phyloP scores from a whole-genome alignment of 148 eudicot species.

The Camellia granthamiana region DNA sequence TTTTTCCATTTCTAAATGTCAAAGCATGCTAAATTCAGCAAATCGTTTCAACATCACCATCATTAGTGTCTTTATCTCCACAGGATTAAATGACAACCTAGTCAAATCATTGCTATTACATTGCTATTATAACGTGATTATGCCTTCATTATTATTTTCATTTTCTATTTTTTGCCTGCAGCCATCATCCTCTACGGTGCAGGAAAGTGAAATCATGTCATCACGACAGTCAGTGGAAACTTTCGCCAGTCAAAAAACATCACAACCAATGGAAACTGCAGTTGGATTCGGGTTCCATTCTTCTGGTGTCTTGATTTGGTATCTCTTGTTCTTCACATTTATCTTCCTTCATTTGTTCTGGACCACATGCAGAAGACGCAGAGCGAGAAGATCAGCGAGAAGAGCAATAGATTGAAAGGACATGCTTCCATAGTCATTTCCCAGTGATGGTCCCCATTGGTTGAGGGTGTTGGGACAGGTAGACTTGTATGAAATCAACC shows the following conservation, averaged over 20 bases:
- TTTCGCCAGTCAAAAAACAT: not conserved
- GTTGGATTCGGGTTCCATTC: not conserved
- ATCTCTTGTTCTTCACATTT: not conserved
- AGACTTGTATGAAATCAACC: no score
- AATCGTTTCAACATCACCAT: no score
- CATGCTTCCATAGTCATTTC: not conserved
- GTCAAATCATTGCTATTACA: not conserved
- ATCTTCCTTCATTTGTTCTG: conserved; percentile 6
- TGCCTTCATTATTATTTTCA: not conserved
- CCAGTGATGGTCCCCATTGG: not conserved
- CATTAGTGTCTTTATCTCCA: not conserved
- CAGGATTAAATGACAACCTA: not conserved
- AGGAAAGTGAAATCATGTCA: not conserved
- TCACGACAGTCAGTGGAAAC: not conserved
- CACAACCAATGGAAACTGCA: not conserved
- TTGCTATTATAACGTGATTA: not conserved
- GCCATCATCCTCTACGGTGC: not conserved
- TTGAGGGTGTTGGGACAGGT: not conserved
- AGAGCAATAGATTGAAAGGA: not conserved
- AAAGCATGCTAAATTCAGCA: not conserved
- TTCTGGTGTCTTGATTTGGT: conserved; percentile 7
- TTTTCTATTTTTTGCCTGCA: not conserved
- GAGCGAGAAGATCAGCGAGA: not conserved
- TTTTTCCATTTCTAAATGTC: not conserved
- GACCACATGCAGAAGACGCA: not conserved